Evolutionary conservation across 2,329 filamentous ascomycete species (phyloP).

Genomic region (Epichloe festucae): DNA sequence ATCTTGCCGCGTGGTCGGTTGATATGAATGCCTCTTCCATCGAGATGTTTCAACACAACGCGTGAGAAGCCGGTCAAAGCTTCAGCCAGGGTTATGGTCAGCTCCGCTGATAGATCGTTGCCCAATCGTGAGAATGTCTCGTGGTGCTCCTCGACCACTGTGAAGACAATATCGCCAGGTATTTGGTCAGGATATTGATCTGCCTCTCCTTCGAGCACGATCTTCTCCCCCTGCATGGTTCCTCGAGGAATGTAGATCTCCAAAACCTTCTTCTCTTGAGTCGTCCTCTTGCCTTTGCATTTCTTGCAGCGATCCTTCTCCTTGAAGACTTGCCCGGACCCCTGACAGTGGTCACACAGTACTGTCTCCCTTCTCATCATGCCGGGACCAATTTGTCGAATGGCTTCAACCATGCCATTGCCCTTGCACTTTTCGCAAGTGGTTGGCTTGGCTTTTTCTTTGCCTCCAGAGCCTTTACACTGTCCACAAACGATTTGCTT

Average conservation of each 20-base stretch:
- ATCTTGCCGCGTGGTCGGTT: conserved; percentile 71
- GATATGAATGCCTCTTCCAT: conserved; percentile 79
- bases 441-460: conserved; percentile 77
- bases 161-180: conserved; percentile 88
- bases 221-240: conserved; percentile 74
- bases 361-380: conserved; percentile 71
- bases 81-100: conserved; percentile 72
- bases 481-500: conserved; percentile 82
- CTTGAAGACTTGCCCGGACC: conserved; percentile 76
- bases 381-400: conserved; percentile 76
- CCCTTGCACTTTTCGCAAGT: conserved; percentile 78
- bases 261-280: conserved; percentile 81
- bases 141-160: conserved; percentile 69
- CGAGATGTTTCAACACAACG: conserved; percentile 81
- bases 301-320: conserved; percentile 98
- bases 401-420: conserved; percentile 59
- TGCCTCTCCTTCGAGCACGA: conserved; percentile 83
- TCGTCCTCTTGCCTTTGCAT: conserved; percentile 86
- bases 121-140: conserved; percentile 72
- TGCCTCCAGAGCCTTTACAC: conserved; percentile 83
- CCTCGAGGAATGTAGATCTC: conserved; percentile 94
- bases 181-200: conserved; percentile 83
- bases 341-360: conserved; percentile 70
- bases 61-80: conserved; percentile 81
- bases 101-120: conserved; percentile 67